Evolutionary conservation across 2,329 filamentous ascomycete species (phyloP), one percentile per base, ranked within the genome.

Genomic region (Claviceps lovelessii): DNA sequence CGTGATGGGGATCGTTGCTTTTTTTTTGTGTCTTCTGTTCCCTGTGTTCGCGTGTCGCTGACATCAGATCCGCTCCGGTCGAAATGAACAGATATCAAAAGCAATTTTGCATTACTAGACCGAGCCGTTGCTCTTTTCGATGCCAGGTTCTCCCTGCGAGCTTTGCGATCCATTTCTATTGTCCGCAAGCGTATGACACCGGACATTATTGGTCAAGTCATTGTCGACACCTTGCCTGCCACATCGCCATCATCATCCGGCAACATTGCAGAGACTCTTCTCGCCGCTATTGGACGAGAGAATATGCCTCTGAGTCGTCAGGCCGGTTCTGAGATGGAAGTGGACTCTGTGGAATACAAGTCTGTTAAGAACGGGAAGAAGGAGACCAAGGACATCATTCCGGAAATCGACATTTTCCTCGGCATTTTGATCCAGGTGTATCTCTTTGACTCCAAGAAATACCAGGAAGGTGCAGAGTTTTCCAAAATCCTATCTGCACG

Each of bases 41-140:
- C 17, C 3, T 19, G 9, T 8, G 31, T 35, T n/a, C 17, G 31
- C 8, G n/a, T 28, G 45, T 53, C 33, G 31, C 58, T 58, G 42
- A 58, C 52, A 23, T 35, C 9, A 48, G 55, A 66, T 58, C 44
- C 50, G 44, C 45, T n/a, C 33, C 37, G 42, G 41, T 35, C 59
- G 31, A 29, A 51, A 41, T 29, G 33, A 31, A 44, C 67, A 97
- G 93, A 96, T 71, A 95, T 98, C 74, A 93, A 90, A 73, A 85
- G 81, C 77, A 96, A 94, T 73, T 96, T 96, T 68, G 81, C 83
- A 53, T 80, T 98, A 60, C 80, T 98, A 66, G 90, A 96, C 66
- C 86, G 90, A 65, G 93, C 90, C 61, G 91, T 98, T 60, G 79
- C 84, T 60, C 83, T 94, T 64, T 98, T 97, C 70, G 93, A 98